Evolutionary conservation across 1,139 yeast genomes (phyloP), one percentile per base, ranked within the genome.

Genomic region (Blastobotrys aristatus): DNA sequence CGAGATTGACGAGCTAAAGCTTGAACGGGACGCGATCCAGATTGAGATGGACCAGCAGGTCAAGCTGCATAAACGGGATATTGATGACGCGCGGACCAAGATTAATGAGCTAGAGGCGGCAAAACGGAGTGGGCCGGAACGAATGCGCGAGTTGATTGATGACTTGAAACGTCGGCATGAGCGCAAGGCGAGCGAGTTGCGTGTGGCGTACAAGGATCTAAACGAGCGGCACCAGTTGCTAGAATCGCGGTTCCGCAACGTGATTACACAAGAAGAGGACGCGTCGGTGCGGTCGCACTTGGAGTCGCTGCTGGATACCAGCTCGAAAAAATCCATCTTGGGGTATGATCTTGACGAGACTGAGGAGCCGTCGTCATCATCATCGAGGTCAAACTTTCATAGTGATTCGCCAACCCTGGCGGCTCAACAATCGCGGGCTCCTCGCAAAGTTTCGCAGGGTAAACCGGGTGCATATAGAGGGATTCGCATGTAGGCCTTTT

Each of bases 131-230:
- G 40, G 13, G 20, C 24, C 26, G 16, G 30, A 7, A 3, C 37
- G 41, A 36, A 49, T 54, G 14, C 20, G 46, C n/a, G 56, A 50
- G 17, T 47, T 52, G 38, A 49, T 57, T 21, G 54, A 55, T 21
- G 44, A 48, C 3, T 52, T 52, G 45, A 51, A 53, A 30, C 38
- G 32, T 11, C 44, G 54, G n/a, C 44, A 57, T 13, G 60, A 58
- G 35, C 49, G 46, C 31, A 51, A 59, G 17, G 57, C 52, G 46
- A 35, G 46, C 6, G 56, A 58, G 44, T 51, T 62, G 32, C 47
- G 53, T 20, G 43, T 44, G 3, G 59, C 61, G 2, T 53, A 60
- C 46, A 52, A 59, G 17, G 61, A 59, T 10, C 51, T 62, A 11
- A 47, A 55, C 1, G 47, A 52, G 7, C 54, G 57, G 31, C 55